phyloP scores from a whole-genome alignment of 129 eudicot genomes.

The Pseudognaphalium luteoalbum region DNA sequence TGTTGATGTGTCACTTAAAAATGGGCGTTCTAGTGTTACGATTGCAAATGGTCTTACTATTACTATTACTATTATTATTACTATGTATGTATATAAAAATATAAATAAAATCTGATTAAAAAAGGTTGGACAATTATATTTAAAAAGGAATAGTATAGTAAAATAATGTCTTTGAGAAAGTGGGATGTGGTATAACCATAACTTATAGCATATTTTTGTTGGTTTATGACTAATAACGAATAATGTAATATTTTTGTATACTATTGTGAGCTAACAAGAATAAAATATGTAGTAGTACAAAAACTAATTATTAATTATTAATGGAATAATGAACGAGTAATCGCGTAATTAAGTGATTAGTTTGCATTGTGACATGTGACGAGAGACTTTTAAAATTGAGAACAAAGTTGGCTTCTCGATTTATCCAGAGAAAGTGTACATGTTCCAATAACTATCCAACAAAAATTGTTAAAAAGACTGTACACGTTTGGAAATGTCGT shows the following conservation, averaged over 20 bases:
- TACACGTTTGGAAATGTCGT: not conserved
- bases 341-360: slow-evolving; percentile 5
- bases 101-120: no score
- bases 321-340: not conserved
- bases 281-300: not conserved
- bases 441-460: not conserved
- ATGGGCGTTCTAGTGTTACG: no score
- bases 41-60: no score
- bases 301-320: not conserved
- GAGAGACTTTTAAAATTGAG: not conserved
- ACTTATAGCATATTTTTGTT: not conserved
- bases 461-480: no score
- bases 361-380: not conserved
- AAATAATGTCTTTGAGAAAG: not conserved
- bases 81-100: no score
- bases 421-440: slow-evolving; percentile 1
- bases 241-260: not conserved
- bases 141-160: no score
- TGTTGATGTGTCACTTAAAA: no score
- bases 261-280: no score
- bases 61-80: no score
- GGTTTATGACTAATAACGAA: not conserved
- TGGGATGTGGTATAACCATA: not conserved
- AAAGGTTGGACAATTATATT: no score
- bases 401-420: slow-evolving; percentile 2